These are phyloP conservation scores for Solanum bukasovii DNA, from an alignment of 257 asterid species.

Conservation along the genomic window DNA sequence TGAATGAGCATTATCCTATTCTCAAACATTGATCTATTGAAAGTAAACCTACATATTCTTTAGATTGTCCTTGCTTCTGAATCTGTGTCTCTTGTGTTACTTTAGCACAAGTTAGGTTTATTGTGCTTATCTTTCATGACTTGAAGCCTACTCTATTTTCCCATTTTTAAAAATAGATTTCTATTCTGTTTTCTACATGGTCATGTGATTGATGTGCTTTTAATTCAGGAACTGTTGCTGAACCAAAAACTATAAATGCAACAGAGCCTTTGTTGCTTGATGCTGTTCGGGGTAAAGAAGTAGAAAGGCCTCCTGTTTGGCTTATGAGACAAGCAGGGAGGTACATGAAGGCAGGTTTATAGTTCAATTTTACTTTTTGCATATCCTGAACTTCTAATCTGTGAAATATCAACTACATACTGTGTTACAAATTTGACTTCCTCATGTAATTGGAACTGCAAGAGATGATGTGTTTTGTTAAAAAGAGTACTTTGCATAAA, in stretches of 20 bases:
- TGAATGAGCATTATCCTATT: neutral
- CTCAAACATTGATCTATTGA: neutral
- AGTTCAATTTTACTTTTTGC: neutral
- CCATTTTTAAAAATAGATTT: neutral
- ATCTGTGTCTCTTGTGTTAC: neutral
- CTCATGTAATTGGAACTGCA: neutral
- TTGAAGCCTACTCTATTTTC: neutral
- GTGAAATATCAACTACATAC: neutral
- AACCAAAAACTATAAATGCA: slow-evolving; percentile 58
- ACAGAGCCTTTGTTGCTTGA: slow-evolving; percentile 78
- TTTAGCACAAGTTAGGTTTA: neutral
- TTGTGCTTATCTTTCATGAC: neutral
- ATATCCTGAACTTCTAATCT: neutral
- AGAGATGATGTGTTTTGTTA: neutral
- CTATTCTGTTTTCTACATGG: neutral
- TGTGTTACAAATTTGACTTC: neutral
- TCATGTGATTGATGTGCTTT: neutral
- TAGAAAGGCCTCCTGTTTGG: slow-evolving; percentile 99
- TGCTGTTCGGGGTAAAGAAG: slow-evolving; percentile 88
- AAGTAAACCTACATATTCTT: neutral
- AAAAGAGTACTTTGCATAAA: neutral
- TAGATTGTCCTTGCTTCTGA: neutral
- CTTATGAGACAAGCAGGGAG: slow-evolving; percentile 99
- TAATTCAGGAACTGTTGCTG: slow-evolving; percentile 66
- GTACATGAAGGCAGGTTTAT: slow-evolving; percentile 99